Evolutionary conservation across 192 early-diverging fungal species (phyloP).

Genomic region (Entrophospora sp.): DNA sequence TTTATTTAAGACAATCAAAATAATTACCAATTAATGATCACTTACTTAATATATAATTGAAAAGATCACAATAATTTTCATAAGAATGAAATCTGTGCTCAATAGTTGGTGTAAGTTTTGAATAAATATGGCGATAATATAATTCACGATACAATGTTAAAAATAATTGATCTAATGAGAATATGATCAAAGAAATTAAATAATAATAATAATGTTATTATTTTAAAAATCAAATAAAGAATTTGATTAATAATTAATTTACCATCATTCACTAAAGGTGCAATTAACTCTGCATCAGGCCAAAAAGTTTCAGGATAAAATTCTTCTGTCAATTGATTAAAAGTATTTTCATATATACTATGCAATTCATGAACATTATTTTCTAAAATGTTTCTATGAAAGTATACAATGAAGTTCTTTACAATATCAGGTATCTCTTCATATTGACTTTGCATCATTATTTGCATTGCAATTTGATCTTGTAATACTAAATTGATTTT

Average conservation of each 20-base stretch:
- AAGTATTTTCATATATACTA: conserved; percentile 81
- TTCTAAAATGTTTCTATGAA: conserved; percentile 71
- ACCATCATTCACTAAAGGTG: conserved; percentile 76
- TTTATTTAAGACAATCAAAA: neutral
- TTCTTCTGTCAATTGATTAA: conserved; percentile 86
- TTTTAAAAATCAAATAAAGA: neutral
- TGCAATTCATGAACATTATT: conserved; percentile 80
- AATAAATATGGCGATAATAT: conserved; percentile 95
- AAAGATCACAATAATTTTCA: conserved; percentile 94
- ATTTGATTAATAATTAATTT: conserved; percentile 13
- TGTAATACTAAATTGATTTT: neutral
- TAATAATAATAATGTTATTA: neutral
- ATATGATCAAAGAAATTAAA: neutral
- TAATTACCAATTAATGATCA: neutral
- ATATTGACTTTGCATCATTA: conserved; percentile 26
- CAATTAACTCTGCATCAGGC: conserved; percentile 81
- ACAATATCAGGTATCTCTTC: conserved; percentile 76
- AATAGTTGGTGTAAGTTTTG: conserved; percentile 79
- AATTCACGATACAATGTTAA: conserved; percentile 92
- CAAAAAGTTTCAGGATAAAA: conserved; percentile 82
- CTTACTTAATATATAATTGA: conserved; percentile 91
- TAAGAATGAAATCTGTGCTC: conserved; percentile 89
- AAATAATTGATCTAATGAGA: conserved; percentile 66
- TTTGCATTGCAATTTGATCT: conserved; percentile 6
- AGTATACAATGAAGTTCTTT: conserved; percentile 72